A percentile compares a stretch with the other conserved stretches of the same genome.
Conservation (phyloP, 164 flowering plant species). For the Malania oleifera region DNA sequence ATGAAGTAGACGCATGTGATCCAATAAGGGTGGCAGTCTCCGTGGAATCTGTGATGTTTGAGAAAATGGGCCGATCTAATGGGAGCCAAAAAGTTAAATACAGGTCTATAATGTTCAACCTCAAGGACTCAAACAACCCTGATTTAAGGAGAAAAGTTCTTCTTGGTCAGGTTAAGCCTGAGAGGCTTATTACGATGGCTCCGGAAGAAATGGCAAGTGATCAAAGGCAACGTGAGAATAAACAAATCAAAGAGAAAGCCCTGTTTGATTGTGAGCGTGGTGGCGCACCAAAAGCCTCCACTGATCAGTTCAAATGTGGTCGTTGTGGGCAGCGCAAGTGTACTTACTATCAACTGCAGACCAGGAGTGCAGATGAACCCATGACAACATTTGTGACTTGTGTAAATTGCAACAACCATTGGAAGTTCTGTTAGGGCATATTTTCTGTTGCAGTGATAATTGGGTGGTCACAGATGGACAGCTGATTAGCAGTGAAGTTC, state of each 20-base stretch:
- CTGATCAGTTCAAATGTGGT: slow-evolving; percentile 85
- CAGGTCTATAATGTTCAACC: slow-evolving; percentile 82
- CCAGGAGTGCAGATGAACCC: slow-evolving; percentile 98
- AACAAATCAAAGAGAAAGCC: slow-evolving; percentile 66
- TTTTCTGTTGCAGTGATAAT: background rate
- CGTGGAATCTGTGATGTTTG: slow-evolving; percentile 79
- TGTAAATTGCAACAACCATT: slow-evolving; percentile 81
- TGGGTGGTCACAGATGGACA: background rate
- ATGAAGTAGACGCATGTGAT: slow-evolving; percentile 56
- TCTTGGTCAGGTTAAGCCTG: slow-evolving; percentile 64
- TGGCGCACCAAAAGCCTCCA: slow-evolving; percentile 54
- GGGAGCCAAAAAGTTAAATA: slow-evolving; percentile 76
- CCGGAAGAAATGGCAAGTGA: slow-evolving; percentile 92
- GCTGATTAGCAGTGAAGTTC: background rate
- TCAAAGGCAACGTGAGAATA: slow-evolving; percentile 47
- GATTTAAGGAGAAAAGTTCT: slow-evolving; percentile 85
- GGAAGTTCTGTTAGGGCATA: slow-evolving; percentile 76
- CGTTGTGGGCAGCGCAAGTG: slow-evolving; percentile 76
- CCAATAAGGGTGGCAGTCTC: slow-evolving; percentile 71
- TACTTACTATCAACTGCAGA: slow-evolving; percentile 89
- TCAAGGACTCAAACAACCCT: slow-evolving; percentile 79
- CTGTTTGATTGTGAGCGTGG: slow-evolving; percentile 74
- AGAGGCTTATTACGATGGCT: slow-evolving; percentile 47
- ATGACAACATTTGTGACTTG: slow-evolving; percentile 94
- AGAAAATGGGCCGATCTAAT: slow-evolving; percentile 65